Base-by-base conservation (phyloP, 192 early-diverging fungal genomes). In the Coemansia sp. region DNA sequence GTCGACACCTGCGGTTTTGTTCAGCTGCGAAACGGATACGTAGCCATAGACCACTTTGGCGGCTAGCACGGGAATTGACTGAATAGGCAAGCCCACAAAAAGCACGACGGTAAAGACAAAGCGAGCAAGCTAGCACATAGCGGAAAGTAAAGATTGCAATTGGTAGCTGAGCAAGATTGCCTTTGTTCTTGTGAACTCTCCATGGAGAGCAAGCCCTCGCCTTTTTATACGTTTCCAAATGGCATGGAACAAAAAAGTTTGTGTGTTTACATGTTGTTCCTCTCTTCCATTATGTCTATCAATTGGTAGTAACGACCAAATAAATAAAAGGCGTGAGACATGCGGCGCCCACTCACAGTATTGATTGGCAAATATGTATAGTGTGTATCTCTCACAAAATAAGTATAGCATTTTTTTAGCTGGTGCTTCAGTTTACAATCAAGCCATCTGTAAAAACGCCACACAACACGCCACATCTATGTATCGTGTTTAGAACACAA, bases 41-140 rank as follows among this genome's bases (percentile, higher is more conserved):
- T 84, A 84, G 7, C 83, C 83, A 56, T 81, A 77, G 25, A 84
- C 60, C 9, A 81, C 71, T 14, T 60, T 55, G 18, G 65, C 35
- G 1, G 69, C 62, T 1, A 31, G 21, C 13, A 18, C 18, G 9
- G 20, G 14, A 23, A n/a, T 34, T 10, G n/a, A 39, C 59, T 35
- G 55, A n/a, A 20, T 20, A 18, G 55, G 14, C 25, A 55, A 14
- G 2, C 14, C 36, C 13, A 62, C 60, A 3, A 59, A 43, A 42
- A 52, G 21, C 11, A 25, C 25, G 12, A 23, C n/a, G n/a, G n/a
- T 34, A 47, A 9, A 16, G 20, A 16, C 0, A 52, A 52, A 31
- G 9, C 50, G 5, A 26, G 18, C 11, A 14, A 52, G 26, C 28
- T 3, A 11, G 50, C 13, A 18, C 50, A 52, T 52, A 14, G 3